phyloP scores from a whole-genome alignment of 73 alveolate species.

The Tetrahymena borealis region DNA sequence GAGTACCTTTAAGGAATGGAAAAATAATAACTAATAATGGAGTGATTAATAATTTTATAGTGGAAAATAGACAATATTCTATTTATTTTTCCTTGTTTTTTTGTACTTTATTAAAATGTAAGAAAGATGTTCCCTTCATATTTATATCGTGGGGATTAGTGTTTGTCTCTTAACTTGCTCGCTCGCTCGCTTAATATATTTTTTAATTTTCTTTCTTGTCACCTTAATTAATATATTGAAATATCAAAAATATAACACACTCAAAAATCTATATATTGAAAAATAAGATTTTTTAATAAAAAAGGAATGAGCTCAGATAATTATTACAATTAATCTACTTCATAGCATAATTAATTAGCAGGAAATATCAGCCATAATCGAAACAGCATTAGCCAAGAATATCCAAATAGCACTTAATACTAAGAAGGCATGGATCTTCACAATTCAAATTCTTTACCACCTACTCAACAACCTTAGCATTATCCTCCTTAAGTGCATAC shows the following conservation, averaged over 20 bases:
- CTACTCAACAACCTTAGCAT: neutral
- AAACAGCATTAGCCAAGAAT: neutral
- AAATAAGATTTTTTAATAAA: neutral
- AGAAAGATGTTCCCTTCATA: too few relatives aligned
- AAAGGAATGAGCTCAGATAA: neutral
- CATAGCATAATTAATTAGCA: constrained; percentile 1
- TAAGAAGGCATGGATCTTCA: neutral
- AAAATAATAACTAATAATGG: too few relatives aligned
- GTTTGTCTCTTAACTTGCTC: too few relatives aligned
- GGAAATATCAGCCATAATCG: neutral
- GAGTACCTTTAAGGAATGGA: too few relatives aligned
- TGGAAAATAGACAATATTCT: too few relatives aligned
- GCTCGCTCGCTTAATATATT: neutral
- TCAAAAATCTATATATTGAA: neutral
- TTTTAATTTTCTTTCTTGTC: neutral
- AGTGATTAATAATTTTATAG: too few relatives aligned
- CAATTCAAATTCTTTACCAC: neutral
- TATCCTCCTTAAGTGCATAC: neutral
- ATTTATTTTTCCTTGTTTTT: too few relatives aligned
- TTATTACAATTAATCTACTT: neutral
- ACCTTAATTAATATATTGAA: neutral
- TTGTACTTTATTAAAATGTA: too few relatives aligned
- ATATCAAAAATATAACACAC: neutral
- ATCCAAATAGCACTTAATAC: neutral
- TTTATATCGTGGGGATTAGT: too few relatives aligned